Conservation (phyloP, 768 basidiomycete genomes). For the Psilocybe azurescens region DNA sequence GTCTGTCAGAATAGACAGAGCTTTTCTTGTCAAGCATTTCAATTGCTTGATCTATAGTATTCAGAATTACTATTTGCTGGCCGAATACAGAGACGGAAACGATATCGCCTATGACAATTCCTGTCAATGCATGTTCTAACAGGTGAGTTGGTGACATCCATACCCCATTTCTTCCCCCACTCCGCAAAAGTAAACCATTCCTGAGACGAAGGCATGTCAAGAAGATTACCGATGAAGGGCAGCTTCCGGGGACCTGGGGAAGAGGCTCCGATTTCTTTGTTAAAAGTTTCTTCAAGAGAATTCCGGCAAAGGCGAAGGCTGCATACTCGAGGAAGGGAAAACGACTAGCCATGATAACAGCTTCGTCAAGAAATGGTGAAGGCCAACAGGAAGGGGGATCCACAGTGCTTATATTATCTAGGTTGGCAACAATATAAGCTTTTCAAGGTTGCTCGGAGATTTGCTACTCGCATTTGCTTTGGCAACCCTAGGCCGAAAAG, state of each 20-base stretch:
- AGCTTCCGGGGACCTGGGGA: slow-evolving; percentile 53
- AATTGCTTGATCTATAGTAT: slow-evolving; percentile 42
- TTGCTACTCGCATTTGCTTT: not conserved
- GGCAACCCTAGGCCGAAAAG: not conserved
- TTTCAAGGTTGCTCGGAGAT: not conserved
- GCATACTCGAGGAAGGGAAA: slow-evolving; percentile 23
- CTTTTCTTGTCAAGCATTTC: slow-evolving; percentile 59
- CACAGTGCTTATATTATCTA: not conserved
- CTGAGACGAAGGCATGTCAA: slow-evolving; percentile 52
- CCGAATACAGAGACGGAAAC: slow-evolving; percentile 49
- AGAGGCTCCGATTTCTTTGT: slow-evolving; percentile 26
- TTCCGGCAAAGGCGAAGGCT: slow-evolving; percentile 17
- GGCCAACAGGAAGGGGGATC: not conserved
- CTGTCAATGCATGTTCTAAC: not conserved
- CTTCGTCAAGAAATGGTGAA: not conserved
- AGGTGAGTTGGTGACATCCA: slow-evolving; percentile 1
- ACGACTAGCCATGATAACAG: slow-evolving; percentile 13
- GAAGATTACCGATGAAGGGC: slow-evolving; percentile 52
- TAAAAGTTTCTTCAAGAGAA: slow-evolving; percentile 26
- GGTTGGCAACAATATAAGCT: not conserved
- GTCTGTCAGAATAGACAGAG: slow-evolving; percentile 60
- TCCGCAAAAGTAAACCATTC: slow-evolving; percentile 50
- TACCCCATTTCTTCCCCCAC: slow-evolving; percentile 53
- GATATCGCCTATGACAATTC: slow-evolving; percentile 41
- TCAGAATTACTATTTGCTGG: slow-evolving; percentile 51